Evolutionary conservation across 352 stramenopile genomes (phyloP), one percentile per base, ranked within the genome.

Genomic region (Aphanomyces cochlioides): DNA sequence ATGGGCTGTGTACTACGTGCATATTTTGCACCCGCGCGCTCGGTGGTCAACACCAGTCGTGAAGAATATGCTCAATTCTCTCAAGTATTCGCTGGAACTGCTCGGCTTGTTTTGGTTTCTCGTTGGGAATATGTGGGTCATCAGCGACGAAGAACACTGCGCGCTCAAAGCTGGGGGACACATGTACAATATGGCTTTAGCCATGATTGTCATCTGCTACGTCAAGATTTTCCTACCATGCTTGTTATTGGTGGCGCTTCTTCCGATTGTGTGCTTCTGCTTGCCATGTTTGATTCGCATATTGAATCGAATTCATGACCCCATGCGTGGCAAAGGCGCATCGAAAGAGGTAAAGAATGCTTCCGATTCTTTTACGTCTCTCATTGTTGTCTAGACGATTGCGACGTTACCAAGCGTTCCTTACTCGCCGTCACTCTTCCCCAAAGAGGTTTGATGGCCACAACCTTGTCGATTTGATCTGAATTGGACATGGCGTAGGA

Each of bases 211-310:
- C 73, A 95, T 97, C 63, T 88, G 89, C 36, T 98, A 97, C 77
- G 80, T 87, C 70, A 96, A 97, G 79, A 95, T 98, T 73, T 97
- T 96, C 43, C 59, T 97, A 72, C 92, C 92, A 1, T 98, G 92
- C 59, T 83, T 97, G 61, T 63, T 97, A 74, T 79, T 96, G 60
- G 73, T 97, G 54, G 79, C 91, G 59, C 78, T 97, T 66, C 77
- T 98, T 63, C 92, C 92, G 7, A 84, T 98, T 43, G 83, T 97
- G 37, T 98, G 92, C 80, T 98, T 97, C 77, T 98, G 92, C 76
- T 79, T 97, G 37, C 91, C 92, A 3, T 97, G 90, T 73, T 80
- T 98, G 47, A 97, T 97, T 68, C 90, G 90, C 45, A 73, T 98
- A 19, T 78, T 98, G n/a, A 93, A 82, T 43, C 79, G 89, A 19